These are phyloP conservation scores for Colletotrichum simmondsii DNA, from an alignment of 2,329 filamentous ascomycete genomes.

Conservation along the genomic window DNA sequence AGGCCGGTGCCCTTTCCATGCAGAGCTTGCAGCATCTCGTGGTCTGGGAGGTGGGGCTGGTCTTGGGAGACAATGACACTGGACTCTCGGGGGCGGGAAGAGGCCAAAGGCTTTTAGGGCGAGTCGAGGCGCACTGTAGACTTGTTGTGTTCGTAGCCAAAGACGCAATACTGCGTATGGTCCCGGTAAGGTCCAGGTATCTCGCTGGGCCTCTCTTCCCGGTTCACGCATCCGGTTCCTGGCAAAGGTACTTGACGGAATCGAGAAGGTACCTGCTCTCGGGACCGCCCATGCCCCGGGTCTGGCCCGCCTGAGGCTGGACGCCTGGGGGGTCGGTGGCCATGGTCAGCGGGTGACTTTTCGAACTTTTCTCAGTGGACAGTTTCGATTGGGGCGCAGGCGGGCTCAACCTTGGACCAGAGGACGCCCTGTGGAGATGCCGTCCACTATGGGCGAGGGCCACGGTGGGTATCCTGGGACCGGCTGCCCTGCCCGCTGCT, in stretches of 20 bases:
- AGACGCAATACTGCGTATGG: neutral
- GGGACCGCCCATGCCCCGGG: constrained; percentile 1
- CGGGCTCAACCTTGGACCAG: constrained; percentile 31
- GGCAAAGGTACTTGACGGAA: constrained; percentile 23
- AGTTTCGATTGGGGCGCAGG: constrained; percentile 32
- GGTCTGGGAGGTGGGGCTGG: constrained; percentile 25
- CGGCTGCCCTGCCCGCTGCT: constrained; percentile 3
- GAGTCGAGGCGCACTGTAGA: constrained; percentile 31
- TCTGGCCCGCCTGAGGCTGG: constrained; percentile 29
- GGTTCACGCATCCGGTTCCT: constrained; percentile 32
- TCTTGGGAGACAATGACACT: neutral
- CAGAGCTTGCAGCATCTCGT: constrained; percentile 33
- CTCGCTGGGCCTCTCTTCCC: constrained; percentile 12
- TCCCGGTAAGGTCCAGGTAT: neutral
- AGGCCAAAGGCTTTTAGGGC: neutral
- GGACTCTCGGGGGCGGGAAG: neutral
- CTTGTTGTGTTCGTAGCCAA: neutral
- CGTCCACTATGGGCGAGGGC: constrained; percentile 16
- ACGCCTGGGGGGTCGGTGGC: constrained; percentile 18
- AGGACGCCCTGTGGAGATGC: constrained; percentile 20
- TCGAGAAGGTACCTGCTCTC: constrained; percentile 23
- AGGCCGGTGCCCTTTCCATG: constrained; percentile 25
- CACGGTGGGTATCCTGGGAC: constrained; percentile 10
- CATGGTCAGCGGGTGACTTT: constrained; percentile 35
- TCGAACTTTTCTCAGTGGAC: constrained; percentile 35